Percentiles rank a stretch among this genome's conserved stretches.
phyloP scores from a whole-genome alignment of 2,329 filamentous ascomycete species.

The Nemania abortiva region DNA sequence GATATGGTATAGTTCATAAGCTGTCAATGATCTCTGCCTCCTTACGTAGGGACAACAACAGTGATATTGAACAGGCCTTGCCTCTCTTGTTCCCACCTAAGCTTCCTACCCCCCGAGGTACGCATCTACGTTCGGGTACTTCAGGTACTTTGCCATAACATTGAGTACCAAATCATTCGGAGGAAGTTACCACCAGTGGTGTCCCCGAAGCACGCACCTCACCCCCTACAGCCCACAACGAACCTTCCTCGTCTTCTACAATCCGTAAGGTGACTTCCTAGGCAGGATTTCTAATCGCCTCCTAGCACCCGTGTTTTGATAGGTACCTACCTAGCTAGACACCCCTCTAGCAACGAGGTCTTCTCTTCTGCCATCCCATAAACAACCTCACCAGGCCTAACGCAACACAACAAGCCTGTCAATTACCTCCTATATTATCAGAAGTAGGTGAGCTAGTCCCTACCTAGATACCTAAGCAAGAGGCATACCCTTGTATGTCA shows the following conservation, averaged over 20 bases:
- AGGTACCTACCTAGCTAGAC: not conserved
- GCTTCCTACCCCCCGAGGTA: not conserved
- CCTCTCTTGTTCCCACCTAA: not conserved
- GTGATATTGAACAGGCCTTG: not conserved
- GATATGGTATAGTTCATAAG: not conserved
- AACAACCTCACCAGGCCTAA: too few species aligned
- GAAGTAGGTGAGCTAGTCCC: too few species aligned
- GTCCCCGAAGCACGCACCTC: too few species aligned
- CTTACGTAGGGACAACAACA: not conserved
- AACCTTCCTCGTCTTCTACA: not conserved
- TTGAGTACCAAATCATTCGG: too few species aligned
- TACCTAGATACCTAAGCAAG: not conserved
- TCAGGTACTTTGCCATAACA: too few species aligned
- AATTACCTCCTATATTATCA: too few species aligned
- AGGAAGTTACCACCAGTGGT: not conserved
- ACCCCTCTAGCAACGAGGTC: not conserved
- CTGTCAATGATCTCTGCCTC: not conserved
- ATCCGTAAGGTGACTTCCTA: not conserved
- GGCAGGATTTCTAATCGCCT: too few species aligned
- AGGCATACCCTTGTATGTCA: not conserved
- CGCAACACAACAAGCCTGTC: too few species aligned
- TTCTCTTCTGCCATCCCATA: not conserved
- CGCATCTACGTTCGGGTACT: too few species aligned
- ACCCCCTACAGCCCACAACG: not conserved
- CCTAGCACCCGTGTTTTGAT: too few species aligned